phyloP scores from a whole-genome alignment of 2,329 filamentous ascomycete genomes.

The Trichoderma aggressivum region DNA sequence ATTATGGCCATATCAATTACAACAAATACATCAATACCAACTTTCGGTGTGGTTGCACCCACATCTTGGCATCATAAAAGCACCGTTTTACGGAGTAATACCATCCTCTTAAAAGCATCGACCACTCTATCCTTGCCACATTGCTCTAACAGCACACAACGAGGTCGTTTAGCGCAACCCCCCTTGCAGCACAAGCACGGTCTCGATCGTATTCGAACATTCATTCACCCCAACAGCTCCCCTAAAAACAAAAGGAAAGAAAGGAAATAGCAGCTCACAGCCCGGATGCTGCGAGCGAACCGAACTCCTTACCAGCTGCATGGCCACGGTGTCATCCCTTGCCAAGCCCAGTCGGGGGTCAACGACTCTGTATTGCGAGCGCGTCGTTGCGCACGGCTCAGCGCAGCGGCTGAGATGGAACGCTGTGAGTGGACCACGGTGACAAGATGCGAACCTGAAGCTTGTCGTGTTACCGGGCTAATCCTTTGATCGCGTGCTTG shows the following conservation, averaged over 20 bases:
- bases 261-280: neutral
- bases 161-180: neutral
- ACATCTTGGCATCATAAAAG: constrained; percentile 12
- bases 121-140: neutral
- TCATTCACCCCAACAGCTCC: neutral
- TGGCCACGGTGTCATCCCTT: neutral
- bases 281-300: neutral
- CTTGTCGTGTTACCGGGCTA: neutral
- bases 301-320: neutral
- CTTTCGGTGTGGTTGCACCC: constrained; percentile 10
- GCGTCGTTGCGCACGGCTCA: neutral
- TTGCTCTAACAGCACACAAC: neutral
- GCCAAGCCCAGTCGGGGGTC: neutral
- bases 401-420: neutral
- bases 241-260: neutral
- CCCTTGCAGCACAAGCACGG: neutral
- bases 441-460: neutral
- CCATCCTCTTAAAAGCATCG: neutral
- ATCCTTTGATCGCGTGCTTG: neutral
- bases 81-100: neutral
- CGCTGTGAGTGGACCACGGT: neutral
- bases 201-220: neutral
- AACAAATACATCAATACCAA: neutral
- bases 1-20: neutral
- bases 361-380: neutral